Evolutionary conservation across 1,139 yeast species (phyloP), one percentile per base, ranked within the genome.

Genomic region (Kodamaea sp.): DNA sequence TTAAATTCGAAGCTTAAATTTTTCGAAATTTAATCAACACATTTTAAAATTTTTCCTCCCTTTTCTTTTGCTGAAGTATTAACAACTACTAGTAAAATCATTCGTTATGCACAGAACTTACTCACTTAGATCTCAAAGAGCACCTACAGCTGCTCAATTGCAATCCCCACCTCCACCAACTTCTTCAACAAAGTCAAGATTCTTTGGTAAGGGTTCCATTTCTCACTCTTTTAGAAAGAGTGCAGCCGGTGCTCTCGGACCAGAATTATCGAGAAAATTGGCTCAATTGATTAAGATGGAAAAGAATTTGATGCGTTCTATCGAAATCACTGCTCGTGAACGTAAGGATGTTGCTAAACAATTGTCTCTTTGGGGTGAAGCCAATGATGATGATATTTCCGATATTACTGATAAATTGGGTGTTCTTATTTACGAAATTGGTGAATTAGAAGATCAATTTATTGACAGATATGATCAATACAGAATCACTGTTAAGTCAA

Each of bases 321-420:
- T 92, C 58, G 97, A 92, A 71, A 75, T 87, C 55, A 89, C 90
- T 47, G 94, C 97, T 49, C 81, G 87, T 63, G 98, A 92, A 73
- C 84, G 97, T 68, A 84, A 94, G 68, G 94, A 87, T 60, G 96
- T 88, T 53, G 98, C 98, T 56, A 88, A 84, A 72, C 97, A 89
- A 73, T 79, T 92, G 64, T 85, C 96, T 46, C 67, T 84, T 49
- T 92, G 98, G 98, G 98, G 98, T 72, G 95, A 90, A 67, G 96
- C 86, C 55, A 87, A 89, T 62, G 97, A 92, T 63, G 97, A 92
- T 60, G 98, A 92, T 56, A 96, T 92, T 45, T 81, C 94, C 45
- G 98, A 92, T 64, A 90, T 92, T 53, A 92, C 98, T 52, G 98
- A 92, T 71, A 88, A 92, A 68, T 79, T 92, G 64, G 97, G 97